Evolutionary conservation across 2,329 filamentous ascomycete genomes (phyloP), one percentile per base, ranked within the genome.

Genomic region (Talaromyces sp.): DNA sequence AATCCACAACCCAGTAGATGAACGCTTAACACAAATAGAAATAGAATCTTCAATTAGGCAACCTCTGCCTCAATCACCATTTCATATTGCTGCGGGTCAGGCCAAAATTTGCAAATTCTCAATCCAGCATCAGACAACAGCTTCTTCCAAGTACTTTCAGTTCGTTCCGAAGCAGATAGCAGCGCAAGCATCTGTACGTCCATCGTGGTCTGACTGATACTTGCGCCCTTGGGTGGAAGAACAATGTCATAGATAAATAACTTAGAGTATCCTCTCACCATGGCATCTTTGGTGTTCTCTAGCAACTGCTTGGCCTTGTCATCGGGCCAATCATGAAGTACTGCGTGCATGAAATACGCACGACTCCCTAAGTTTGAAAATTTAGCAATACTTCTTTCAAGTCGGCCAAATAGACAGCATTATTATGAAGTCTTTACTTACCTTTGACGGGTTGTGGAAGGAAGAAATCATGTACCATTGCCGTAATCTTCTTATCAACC

Each of bases 301-400:
- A 77, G 60, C 8, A 77, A 67, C 10, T 64, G 40, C 11, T 61
- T 55, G 20, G 66, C 69, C 10, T 68, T 63, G 4, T 67, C 63
- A n/a, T 77, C 70, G 0, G 70, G 65, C 70, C 72, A 78, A 54
- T 79, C 73, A 43, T 79, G 75, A 1, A 78, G 63, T 4, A 77
- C 64, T 2, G 68, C 70, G 50, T 77, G 73, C 64, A 77, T 64
- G 54, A 71, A 77, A 58, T 77, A 78, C 2, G 67, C 69, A 3
- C 70, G 70, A 22, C 65, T 68, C 16, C 69, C 72, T 72, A 47
- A 3, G 17, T 40, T 1, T 32, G 8, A 13, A 20, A 20, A 41
- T 39, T 11, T 17, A 39, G 8, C n/a, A n/a, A n/a, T n/a, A n/a
- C n/a, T n/a, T n/a, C n/a, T n/a, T n/a, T n/a, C n/a, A n/a, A n/a